Evolutionary conservation across 2,329 filamentous ascomycete genomes (phyloP).

Genomic region (Fusarium succisae): DNA sequence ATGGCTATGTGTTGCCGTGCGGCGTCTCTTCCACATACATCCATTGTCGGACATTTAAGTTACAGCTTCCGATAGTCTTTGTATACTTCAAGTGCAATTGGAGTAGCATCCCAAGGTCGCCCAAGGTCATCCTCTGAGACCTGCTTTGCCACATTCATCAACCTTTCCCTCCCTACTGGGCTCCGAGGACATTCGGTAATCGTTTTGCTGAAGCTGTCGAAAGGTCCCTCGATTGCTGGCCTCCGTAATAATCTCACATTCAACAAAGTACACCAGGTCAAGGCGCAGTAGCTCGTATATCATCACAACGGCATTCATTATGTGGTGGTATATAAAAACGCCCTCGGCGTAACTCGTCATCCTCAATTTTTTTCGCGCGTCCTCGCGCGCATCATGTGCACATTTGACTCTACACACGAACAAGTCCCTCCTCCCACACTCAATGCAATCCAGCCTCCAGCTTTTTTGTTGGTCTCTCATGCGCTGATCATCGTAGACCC

Average conservation of each 20-base stretch:
- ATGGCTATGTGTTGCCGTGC: neutral
- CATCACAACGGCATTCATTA: slow-evolving; percentile 31
- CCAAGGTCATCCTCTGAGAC: fast-evolving
- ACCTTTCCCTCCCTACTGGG: fast-evolving
- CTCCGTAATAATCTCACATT: too few species aligned
- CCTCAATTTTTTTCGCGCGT: neutral
- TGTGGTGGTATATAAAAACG: slow-evolving; percentile 34
- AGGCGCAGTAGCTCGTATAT: neutral
- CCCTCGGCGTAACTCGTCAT: slow-evolving; percentile 12
- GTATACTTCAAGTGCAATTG: neutral
- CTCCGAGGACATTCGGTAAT: neutral
- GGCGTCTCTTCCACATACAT: neutral
- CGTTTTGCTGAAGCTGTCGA: neutral
- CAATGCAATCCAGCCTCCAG: slow-evolving; percentile 18
- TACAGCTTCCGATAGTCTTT: fast-evolving
- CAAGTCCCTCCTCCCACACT: neutral
- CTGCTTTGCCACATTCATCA: neutral
- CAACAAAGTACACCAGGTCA: neutral
- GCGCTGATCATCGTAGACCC: slow-evolving; percentile 21
- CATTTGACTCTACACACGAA: slow-evolving; percentile 9
- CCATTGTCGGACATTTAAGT: neutral
- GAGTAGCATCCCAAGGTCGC: neutral
- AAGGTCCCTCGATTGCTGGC: neutral
- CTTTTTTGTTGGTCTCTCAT: slow-evolving; percentile 22
- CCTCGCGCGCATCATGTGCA: slow-evolving; percentile 9